Percentiles rank a stretch among this genome's conserved stretches.
phyloP scores from a whole-genome alignment of 306 rosid genomes.

The Alnus glutinosa region DNA sequence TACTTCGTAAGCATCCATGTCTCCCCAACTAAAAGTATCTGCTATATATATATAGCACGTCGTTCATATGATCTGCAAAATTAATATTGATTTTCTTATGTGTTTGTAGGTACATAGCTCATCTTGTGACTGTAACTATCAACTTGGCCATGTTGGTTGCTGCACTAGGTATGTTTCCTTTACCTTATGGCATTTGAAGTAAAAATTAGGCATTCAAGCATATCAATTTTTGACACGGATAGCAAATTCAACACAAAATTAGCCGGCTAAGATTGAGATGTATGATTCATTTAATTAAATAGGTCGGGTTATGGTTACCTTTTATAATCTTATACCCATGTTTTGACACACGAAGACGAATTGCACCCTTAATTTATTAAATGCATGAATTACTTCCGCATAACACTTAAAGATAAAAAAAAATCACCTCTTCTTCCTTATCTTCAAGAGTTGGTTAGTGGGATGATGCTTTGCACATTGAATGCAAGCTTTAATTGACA shows the following conservation, averaged over 20 bases:
- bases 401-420: not conserved
- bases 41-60: not conserved
- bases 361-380: not conserved
- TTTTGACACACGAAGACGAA: no score
- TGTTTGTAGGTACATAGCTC: constrained; percentile 45
- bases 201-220: not conserved
- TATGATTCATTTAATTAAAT: no score
- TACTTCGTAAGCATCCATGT: constrained; percentile 42
- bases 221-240: no score
- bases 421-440: no score
- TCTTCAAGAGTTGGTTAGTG: no score
- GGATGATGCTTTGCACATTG: no score
- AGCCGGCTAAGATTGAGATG: no score
- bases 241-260: no score
- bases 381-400: not conserved
- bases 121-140: constrained; percentile 49
- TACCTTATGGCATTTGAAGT: not conserved
- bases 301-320: no score
- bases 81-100: not conserved
- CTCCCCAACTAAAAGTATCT: not conserved
- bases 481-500: not conserved
- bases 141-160: constrained; percentile 52
- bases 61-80: not conserved
- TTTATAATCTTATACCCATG: no score
- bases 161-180: constrained; percentile 47